These are phyloP conservation scores for Phytopythium cucurbitacearum DNA, from an alignment of 352 stramenopile species.

Conservation along the genomic window DNA sequence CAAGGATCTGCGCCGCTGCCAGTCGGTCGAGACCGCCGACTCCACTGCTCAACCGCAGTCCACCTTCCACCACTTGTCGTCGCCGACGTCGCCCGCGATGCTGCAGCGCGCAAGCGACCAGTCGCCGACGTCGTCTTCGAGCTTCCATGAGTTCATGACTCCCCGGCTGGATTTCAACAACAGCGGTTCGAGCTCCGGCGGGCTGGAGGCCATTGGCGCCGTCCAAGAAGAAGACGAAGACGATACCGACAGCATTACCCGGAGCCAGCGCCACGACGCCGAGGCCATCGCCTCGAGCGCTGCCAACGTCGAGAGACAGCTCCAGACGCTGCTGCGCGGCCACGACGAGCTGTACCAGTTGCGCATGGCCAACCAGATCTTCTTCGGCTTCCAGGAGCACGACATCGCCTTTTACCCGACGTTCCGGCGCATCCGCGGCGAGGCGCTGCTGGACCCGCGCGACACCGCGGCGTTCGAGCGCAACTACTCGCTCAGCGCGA, in stretches of 20 bases:
- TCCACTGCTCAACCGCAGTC: neutral
- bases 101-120: slow-evolving; percentile 22
- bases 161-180: slow-evolving; percentile 33
- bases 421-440: slow-evolving; percentile 65
- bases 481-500: slow-evolving; percentile 67
- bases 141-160: slow-evolving; percentile 47
- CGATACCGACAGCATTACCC: too few relatives aligned
- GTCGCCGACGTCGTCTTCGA: slow-evolving; percentile 19
- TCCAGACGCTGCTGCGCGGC: slow-evolving; percentile 42
- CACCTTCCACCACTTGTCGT: slow-evolving; percentile 9
- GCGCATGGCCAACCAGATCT: slow-evolving; percentile 63
- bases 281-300: slow-evolving; percentile 1
- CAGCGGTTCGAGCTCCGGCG: slow-evolving; percentile 14
- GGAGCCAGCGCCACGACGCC: slow-evolving; percentile 1
- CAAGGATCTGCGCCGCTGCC: neutral
- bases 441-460: slow-evolving; percentile 25
- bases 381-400: slow-evolving; percentile 73
- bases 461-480: slow-evolving; percentile 27
- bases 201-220: too few relatives aligned
- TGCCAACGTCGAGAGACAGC: slow-evolving; percentile 1
- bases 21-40: too few relatives aligned
- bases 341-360: slow-evolving; percentile 73
- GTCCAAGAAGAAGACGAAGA: too few relatives aligned
- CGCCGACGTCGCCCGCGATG: slow-evolving; percentile 21
- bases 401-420: slow-evolving; percentile 73